Conservation (phyloP, 306 rosid genomes). For the Lotus japonicus region DNA sequence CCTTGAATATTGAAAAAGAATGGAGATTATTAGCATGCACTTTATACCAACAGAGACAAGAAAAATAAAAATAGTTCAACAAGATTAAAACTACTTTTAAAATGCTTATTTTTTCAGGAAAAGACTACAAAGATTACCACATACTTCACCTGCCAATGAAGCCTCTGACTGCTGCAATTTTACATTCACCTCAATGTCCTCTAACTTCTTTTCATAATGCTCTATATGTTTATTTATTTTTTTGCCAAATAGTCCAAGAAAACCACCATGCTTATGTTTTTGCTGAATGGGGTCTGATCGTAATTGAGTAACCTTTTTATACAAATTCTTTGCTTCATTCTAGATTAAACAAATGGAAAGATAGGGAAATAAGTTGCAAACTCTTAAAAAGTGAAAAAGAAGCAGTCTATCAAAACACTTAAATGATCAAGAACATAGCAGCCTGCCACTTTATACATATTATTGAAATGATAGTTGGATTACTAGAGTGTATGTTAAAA, state of each 20-base stretch:
- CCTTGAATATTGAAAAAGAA: constrained; percentile 40
- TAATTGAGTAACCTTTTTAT: constrained; percentile 39
- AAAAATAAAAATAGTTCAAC: constrained; percentile 9
- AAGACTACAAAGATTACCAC: constrained; percentile 33
- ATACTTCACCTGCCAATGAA: constrained; percentile 69
- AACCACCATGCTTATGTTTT: constrained; percentile 21
- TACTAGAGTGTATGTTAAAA: not conserved
- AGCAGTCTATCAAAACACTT: not conserved
- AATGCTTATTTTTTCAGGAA: not conserved
- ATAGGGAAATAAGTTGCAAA: constrained; percentile 5
- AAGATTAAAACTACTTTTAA: not conserved
- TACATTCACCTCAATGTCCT: constrained; percentile 65
- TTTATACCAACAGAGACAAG: not conserved
- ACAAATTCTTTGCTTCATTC: constrained; percentile 53
- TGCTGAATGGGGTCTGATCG: constrained; percentile 39
- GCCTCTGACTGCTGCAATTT: constrained; percentile 60
- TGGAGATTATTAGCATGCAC: constrained; percentile 21
- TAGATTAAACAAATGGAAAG: constrained; percentile 26
- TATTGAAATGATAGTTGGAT: constrained; percentile 11
- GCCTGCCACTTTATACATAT: constrained; percentile 6
- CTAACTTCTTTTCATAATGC: constrained; percentile 64
- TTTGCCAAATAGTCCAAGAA: constrained; percentile 52
- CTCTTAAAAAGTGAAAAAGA: not conserved
- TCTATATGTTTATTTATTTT: constrained; percentile 45
- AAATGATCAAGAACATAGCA: constrained; percentile 10